phyloP scores from a whole-genome alignment of 140 eudicot genomes.

The Flaveria floridana region DNA sequence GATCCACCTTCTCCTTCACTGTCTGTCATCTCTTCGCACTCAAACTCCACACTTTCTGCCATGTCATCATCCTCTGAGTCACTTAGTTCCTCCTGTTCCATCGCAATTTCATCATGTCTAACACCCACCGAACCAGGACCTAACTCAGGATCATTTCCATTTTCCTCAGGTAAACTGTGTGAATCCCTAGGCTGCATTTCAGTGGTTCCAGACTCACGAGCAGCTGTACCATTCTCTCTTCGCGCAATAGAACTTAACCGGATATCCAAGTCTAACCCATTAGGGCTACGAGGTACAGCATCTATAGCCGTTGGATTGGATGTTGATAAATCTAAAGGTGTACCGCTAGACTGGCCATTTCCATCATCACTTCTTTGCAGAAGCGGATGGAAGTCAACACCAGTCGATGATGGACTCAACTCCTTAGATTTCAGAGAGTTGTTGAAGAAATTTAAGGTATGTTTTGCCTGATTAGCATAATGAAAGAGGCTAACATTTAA shows the following conservation, averaged over 20 bases:
- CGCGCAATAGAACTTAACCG: constrained; percentile 51
- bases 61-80: constrained; percentile 87
- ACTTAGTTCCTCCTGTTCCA: constrained; percentile 97
- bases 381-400: constrained; percentile 76
- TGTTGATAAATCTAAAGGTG: constrained; percentile 24
- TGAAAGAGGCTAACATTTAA: constrained; percentile 59
- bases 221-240: constrained; percentile 34
- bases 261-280: constrained; percentile 71
- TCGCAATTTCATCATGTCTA: constrained; percentile 60
- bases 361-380: constrained; percentile 57
- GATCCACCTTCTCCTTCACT: constrained; percentile 73
- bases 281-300: constrained; percentile 46
- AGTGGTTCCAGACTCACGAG: constrained; percentile 22
- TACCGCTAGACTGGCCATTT: constrained; percentile 23
- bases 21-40: constrained; percentile 93
- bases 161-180: constrained; percentile 23
- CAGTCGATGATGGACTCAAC: constrained; percentile 33
- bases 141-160: constrained; percentile 32
- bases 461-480: constrained; percentile 48
- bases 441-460: constrained; percentile 41
- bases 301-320: constrained; percentile 27
- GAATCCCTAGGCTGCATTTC: constrained; percentile 27
- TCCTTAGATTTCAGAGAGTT: constrained; percentile 52
- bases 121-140: constrained; percentile 33
- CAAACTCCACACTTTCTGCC: constrained; percentile 83